phyloP scores from a whole-genome alignment of 176 grass and related monocot species.

The Triticum dicoccoides region DNA sequence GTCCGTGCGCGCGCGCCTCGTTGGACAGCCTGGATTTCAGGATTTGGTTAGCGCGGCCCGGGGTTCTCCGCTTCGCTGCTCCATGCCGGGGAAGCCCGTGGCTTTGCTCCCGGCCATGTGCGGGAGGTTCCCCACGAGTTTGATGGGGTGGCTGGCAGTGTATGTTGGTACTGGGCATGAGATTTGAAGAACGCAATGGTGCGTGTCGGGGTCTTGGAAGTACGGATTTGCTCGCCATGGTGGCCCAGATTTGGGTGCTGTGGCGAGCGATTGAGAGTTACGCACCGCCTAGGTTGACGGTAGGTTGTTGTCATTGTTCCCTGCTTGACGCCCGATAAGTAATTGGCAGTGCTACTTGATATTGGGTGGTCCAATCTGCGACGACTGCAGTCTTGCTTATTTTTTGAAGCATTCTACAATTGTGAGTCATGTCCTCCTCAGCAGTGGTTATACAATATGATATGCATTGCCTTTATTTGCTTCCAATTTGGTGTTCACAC shows the following conservation, averaged over 20 bases:
- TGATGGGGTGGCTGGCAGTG: slow-evolving; percentile 7
- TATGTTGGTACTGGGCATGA: background rate
- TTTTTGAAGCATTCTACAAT: slow-evolving; percentile 2
- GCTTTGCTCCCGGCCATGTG: background rate
- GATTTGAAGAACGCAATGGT: slow-evolving; percentile 14
- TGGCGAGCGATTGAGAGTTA: background rate
- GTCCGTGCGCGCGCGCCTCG: background rate
- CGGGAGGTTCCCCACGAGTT: background rate
- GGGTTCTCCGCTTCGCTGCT: background rate
- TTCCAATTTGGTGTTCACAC: background rate
- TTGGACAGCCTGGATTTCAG: background rate
- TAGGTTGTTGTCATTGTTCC: background rate
- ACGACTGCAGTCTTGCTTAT: slow-evolving; percentile 2
- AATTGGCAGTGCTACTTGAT: background rate
- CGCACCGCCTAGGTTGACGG: background rate
- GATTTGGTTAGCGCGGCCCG: slow-evolving; percentile 15
- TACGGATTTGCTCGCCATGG: background rate
- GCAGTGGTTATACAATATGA: background rate
- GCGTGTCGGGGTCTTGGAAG: background rate
- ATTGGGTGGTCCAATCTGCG: slow-evolving; percentile 12
- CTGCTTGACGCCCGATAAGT: background rate
- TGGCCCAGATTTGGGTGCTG: background rate
- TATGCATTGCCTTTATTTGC: slow-evolving; percentile 30
- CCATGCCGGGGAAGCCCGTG: background rate
- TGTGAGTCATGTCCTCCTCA: slow-evolving; percentile 6